These are phyloP conservation scores for Pseudopithomyces maydicus DNA, from an alignment of 2,329 filamentous ascomycete species.

Conservation along the genomic window DNA sequence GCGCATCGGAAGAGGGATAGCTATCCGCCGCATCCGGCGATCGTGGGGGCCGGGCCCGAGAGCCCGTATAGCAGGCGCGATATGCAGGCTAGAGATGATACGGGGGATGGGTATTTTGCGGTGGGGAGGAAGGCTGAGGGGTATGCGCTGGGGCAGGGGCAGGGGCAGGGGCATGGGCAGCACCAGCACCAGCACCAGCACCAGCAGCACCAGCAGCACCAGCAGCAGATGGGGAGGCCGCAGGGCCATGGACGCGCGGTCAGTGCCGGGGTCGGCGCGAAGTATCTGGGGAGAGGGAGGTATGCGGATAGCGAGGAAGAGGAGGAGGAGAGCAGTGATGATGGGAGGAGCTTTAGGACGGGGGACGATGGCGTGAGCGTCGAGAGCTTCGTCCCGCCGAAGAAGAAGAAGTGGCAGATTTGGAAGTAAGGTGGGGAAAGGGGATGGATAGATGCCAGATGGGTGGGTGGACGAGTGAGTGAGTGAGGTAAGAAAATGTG, in stretches of 20 bases:
- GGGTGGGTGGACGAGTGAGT: too few species aligned
- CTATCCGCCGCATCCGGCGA: conserved; percentile 43
- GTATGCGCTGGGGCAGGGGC: too few species aligned
- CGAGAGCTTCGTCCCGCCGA: conserved; percentile 39
- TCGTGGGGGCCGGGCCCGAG: conserved; percentile 41
- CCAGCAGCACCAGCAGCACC: too few species aligned
- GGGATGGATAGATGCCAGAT: not conserved
- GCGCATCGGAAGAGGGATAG: conserved; percentile 35
- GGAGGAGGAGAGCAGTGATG: conserved; percentile 33
- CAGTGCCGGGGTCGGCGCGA: conserved; percentile 33
- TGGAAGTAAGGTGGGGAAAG: conserved; percentile 24
- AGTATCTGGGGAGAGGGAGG: conserved; percentile 34
- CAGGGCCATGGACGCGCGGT: too few species aligned
- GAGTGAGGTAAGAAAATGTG: too few species aligned
- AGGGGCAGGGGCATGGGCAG: too few species aligned
- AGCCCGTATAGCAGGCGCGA: conserved; percentile 36
- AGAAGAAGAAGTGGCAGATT: conserved; percentile 48
- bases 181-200: too few species aligned
- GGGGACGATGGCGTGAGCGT: conserved; percentile 34
- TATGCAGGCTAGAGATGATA: conserved; percentile 36
- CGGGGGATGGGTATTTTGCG: conserved; percentile 36
- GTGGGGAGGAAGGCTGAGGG: conserved; percentile 27
- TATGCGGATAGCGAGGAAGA: conserved; percentile 39
- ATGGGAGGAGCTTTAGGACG: conserved; percentile 22
- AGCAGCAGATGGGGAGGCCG: too few species aligned